Evolutionary conservation across 495 filamentous ascomycete genomes (phyloP).

Genomic region (Rhypophila decipiens): DNA sequence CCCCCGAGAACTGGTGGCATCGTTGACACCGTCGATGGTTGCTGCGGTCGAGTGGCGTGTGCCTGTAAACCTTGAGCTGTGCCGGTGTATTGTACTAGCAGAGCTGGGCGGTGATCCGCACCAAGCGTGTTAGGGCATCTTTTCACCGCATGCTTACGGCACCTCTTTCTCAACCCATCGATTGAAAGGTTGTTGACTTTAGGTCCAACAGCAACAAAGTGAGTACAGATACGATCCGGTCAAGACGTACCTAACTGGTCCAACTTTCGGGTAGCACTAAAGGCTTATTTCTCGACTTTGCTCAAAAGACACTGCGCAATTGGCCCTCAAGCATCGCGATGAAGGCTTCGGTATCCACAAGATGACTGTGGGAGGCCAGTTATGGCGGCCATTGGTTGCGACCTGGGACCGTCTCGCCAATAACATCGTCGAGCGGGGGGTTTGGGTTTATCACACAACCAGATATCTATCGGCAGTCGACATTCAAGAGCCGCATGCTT

Average conservation of each 20-base stretch:
- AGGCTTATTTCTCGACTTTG: background rate
- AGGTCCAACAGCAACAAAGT: too few relatives aligned
- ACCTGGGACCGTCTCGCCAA: constrained; percentile 22
- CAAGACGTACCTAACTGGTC: too few relatives aligned
- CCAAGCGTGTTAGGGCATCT: too few relatives aligned
- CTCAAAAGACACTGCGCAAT: constrained; percentile 18
- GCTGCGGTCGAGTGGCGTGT: background rate
- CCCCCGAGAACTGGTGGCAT: background rate
- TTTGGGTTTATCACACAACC: constrained; percentile 18
- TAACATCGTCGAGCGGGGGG: constrained; percentile 13
- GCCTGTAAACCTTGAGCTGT: background rate
- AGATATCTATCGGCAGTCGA: constrained; percentile 10
- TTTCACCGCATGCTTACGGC: too few relatives aligned
- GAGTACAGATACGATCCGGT: too few relatives aligned
- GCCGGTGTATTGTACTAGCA: too few relatives aligned
- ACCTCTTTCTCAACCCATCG: too few relatives aligned
- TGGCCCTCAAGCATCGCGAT: constrained; percentile 6
- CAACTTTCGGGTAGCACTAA: background rate
- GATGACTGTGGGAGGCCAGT: constrained; percentile 17
- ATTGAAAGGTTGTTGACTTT: too few relatives aligned
- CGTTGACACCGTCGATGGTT: background rate
- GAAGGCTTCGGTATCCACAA: constrained; percentile 11
- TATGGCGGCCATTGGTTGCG: constrained; percentile 26
- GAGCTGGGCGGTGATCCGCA: too few relatives aligned
- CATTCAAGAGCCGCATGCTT: background rate